Evolutionary conservation across 1,284 basidiomycete genomes (phyloP).

Genomic region (Ustilago hordei): DNA sequence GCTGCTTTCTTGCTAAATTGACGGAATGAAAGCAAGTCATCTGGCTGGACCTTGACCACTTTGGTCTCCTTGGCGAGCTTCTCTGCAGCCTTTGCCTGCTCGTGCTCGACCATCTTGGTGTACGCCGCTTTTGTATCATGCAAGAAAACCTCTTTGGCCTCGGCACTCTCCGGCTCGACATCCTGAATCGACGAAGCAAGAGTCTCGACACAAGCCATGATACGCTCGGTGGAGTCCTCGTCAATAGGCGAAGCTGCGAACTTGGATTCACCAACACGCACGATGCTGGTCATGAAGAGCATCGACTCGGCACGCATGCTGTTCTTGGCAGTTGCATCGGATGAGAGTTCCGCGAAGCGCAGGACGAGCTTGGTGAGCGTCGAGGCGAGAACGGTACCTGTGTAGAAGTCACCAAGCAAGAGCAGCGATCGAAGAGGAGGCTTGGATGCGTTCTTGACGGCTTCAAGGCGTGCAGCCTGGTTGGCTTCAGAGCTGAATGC

Average conservation of each 20-base stretch:
- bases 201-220: slow-evolving; percentile 95
- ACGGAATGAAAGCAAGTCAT: slow-evolving; percentile 90
- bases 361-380: slow-evolving; percentile 93
- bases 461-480: slow-evolving; percentile 77
- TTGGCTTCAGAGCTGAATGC: slow-evolving; percentile 81
- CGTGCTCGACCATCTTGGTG: slow-evolving; percentile 93
- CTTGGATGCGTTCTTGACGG: slow-evolving; percentile 86
- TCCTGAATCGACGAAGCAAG: slow-evolving; percentile 73
- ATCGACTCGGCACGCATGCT: slow-evolving; percentile 89
- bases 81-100: slow-evolving; percentile 76
- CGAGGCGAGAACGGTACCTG: slow-evolving; percentile 87
- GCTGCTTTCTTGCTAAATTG: slow-evolving; percentile 92
- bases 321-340: slow-evolving; percentile 75
- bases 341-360: slow-evolving; percentile 77
- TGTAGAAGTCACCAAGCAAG: slow-evolving; percentile 96
- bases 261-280: slow-evolving; percentile 96
- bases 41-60: slow-evolving; percentile 83
- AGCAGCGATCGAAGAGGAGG: slow-evolving; percentile 92
- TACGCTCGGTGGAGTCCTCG: slow-evolving; percentile 96
- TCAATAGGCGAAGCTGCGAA: slow-evolving; percentile 93
- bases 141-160: slow-evolving; percentile 84
- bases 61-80: slow-evolving; percentile 83
- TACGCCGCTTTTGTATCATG: slow-evolving; percentile 92
- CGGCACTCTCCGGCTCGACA: slow-evolving; percentile 73
- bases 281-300: slow-evolving; percentile 97